Percentiles rank a stretch among this genome's conserved stretches.
phyloP scores from a whole-genome alignment of 2,329 filamentous ascomycete genomes.

The Elsinoe fawcettii region DNA sequence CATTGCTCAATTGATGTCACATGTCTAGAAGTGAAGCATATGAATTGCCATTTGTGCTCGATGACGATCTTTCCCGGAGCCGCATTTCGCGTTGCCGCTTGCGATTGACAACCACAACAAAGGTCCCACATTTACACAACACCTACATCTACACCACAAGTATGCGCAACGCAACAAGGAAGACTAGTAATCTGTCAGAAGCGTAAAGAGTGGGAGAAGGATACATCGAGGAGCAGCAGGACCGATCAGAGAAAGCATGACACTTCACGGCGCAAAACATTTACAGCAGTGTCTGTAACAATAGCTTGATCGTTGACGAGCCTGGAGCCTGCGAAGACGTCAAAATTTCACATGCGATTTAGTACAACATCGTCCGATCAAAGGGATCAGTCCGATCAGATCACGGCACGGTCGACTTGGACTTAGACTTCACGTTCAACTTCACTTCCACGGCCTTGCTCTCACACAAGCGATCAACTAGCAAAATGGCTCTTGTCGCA shows the following conservation, averaged over 20 bases:
- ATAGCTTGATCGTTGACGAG: background rate
- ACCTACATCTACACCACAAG: background rate
- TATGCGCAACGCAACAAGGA: background rate
- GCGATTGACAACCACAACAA: constrained; percentile 15
- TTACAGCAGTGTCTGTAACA: constrained; percentile 3
- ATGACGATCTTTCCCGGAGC: constrained; percentile 1
- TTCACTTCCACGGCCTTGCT: constrained; percentile 6
- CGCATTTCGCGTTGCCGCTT: constrained; percentile 12
- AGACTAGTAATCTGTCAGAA: background rate
- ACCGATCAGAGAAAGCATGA: background rate
- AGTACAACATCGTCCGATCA: background rate
- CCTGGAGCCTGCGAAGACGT: background rate
- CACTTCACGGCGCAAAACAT: background rate
- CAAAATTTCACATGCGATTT: background rate
- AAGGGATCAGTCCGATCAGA: background rate
- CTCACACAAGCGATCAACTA: constrained; percentile 17
- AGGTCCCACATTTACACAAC: background rate
- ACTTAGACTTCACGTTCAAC: background rate
- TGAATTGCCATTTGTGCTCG: background rate
- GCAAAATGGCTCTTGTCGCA: constrained; percentile 48
- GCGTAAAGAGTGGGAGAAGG: background rate
- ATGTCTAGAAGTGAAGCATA: background rate
- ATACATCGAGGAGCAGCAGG: background rate
- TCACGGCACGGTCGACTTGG: background rate
- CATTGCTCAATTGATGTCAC: background rate